Evolutionary conservation across 139 green algal genomes (phyloP).

Genomic region (Coelastrella sp.): DNA sequence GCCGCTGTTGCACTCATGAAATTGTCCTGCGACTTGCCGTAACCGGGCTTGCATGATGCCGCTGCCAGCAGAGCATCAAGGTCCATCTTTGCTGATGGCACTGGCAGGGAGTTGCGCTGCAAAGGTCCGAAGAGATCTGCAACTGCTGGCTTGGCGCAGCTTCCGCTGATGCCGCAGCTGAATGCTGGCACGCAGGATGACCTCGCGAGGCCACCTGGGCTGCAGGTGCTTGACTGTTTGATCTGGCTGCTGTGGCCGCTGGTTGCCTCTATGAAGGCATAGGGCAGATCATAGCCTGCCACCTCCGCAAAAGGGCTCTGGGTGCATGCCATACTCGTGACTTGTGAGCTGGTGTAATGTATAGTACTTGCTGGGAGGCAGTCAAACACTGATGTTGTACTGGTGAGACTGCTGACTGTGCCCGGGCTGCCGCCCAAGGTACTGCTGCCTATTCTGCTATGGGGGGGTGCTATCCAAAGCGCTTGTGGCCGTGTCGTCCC

Average conservation of each 20-base stretch:
- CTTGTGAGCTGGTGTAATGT: neutral
- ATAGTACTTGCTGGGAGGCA: neutral
- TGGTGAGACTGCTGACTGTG: constrained; percentile 17
- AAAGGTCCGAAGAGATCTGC: neutral
- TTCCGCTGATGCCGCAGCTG: constrained; percentile 19
- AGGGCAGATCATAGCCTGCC: neutral
- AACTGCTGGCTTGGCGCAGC: neutral
- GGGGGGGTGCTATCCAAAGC: constrained; percentile 47
- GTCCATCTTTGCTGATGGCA: constrained; percentile 20
- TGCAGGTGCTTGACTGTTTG: neutral
- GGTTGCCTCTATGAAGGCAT: neutral
- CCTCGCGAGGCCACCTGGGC: neutral
- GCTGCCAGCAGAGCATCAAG: constrained; percentile 42
- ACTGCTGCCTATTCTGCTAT: neutral
- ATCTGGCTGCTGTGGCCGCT: neutral
- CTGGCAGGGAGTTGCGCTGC: constrained; percentile 12
- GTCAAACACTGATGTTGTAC: neutral
- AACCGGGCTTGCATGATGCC: constrained; percentile 42
- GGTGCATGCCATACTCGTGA: neutral
- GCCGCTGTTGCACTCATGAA: neutral
- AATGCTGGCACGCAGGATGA: neutral
- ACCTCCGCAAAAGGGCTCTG: neutral
- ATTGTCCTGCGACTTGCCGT: neutral
- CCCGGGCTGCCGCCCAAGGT: constrained; percentile 3
- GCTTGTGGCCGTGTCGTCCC: constrained; percentile 48